These are phyloP conservation scores for Phytopythium ostracodes DNA, from an alignment of 352 stramenopile species.

Conservation along the genomic window DNA sequence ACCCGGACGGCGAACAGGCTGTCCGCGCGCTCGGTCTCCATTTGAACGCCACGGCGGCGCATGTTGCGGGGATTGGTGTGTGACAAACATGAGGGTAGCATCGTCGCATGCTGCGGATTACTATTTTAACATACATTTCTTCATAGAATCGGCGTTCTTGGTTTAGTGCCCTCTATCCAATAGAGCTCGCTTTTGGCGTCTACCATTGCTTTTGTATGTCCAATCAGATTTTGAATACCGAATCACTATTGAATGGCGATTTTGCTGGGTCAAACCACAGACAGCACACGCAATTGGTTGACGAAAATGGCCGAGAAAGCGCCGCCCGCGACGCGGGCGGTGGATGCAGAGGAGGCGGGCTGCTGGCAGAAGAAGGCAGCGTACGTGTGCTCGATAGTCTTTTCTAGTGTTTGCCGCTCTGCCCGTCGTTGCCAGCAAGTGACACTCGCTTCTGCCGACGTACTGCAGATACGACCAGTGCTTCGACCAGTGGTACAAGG, in stretches of 20 bases:
- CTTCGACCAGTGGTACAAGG: conserved; percentile 86
- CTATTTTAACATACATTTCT: conserved; percentile 19
- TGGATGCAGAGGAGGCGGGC: conserved; percentile 30
- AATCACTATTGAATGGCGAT: too few relatives aligned
- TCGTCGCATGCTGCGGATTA: conserved; percentile 7
- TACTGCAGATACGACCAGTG: conserved; percentile 67
- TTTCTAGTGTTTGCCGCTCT: neutral
- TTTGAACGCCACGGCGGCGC: too few relatives aligned
- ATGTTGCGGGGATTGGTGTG: too few relatives aligned
- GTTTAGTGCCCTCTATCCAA: neutral
- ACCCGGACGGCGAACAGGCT: neutral
- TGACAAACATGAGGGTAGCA: neutral
- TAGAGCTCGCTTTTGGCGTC: conserved; percentile 14
- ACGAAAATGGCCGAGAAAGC: conserved; percentile 16
- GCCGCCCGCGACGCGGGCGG: conserved; percentile 1
- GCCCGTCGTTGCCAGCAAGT: neutral
- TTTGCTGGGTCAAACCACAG: too few relatives aligned
- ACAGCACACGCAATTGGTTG: neutral
- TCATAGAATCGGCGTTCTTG: conserved; percentile 6
- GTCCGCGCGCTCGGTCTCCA: neutral
- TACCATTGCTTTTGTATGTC: too few relatives aligned
- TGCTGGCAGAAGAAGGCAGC: conserved; percentile 72
- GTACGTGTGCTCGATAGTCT: conserved; percentile 29
- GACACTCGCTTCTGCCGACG: neutral
- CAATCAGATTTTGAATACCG: too few relatives aligned